Conservation (phyloP, 2,329 filamentous ascomycete genomes). For the Neopestalotiopsis rosae region DNA sequence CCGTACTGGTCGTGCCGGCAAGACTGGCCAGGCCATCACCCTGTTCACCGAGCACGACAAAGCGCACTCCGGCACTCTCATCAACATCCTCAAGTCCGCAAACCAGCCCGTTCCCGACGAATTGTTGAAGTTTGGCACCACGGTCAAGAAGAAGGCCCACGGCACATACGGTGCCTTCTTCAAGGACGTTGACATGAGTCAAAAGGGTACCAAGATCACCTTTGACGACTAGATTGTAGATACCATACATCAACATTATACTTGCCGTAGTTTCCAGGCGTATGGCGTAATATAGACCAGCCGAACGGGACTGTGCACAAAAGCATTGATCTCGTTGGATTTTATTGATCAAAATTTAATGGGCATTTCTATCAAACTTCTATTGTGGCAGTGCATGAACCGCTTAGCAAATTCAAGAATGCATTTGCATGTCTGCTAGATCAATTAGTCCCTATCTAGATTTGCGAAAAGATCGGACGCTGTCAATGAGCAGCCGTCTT, state of each 20-base stretch:
- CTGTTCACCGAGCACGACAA: conserved; percentile 97
- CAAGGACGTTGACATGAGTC: conserved; percentile 84
- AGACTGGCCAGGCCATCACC: conserved; percentile 86
- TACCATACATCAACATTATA: not conserved
- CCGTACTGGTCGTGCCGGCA: conserved; percentile 90
- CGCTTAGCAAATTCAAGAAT: not conserved
- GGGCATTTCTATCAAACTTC: not conserved
- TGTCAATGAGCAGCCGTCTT: conserved; percentile 11
- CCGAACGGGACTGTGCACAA: too few species aligned
- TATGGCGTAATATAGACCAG: conserved; percentile 5
- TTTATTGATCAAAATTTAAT: not conserved
- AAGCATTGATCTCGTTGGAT: not conserved
- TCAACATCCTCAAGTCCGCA: conserved; percentile 94
- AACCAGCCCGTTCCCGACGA: conserved; percentile 90
- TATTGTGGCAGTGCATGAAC: not conserved
- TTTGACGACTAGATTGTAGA: conserved; percentile 63
- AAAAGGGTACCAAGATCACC: conserved; percentile 88
- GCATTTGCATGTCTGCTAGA: not conserved
- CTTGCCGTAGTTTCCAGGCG: not conserved
- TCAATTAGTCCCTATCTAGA: conserved; percentile 4
- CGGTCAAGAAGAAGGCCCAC: conserved; percentile 98
- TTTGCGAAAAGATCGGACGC: not conserved
- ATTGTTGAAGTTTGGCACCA: conserved; percentile 93
- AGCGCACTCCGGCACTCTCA: conserved; percentile 83
- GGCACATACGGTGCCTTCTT: conserved; percentile 95